Conservation (phyloP, 805 yeast species). For the Candida maltosa region DNA sequence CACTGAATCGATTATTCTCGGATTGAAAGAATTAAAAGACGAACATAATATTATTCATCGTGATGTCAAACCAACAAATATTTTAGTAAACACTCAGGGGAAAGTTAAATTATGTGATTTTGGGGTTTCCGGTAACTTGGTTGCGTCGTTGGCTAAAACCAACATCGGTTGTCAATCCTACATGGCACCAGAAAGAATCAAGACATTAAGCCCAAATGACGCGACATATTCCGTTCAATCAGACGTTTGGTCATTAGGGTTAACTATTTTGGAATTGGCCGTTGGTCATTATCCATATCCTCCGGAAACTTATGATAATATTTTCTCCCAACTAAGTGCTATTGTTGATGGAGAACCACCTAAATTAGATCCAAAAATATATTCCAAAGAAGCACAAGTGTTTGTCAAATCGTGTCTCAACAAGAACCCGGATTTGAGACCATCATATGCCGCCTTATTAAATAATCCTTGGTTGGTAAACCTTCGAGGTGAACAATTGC, state of each 20-base stretch:
- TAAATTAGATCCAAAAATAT: conserved; percentile 58
- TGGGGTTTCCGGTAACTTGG: conserved; percentile 93
- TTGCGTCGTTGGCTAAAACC: conserved; percentile 91
- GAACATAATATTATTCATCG: conserved; percentile 90
- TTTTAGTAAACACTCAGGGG: conserved; percentile 78
- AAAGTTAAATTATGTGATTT: conserved; percentile 90
- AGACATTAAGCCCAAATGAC: conserved; percentile 68
- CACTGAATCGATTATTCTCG: conserved; percentile 74
- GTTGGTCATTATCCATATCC: conserved; percentile 95
- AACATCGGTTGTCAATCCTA: conserved; percentile 97
- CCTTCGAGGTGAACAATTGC: conserved; percentile 38
- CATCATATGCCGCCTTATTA: conserved; percentile 71
- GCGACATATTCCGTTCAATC: conserved; percentile 87
- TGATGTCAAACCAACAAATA: conserved; percentile 96
- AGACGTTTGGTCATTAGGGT: conserved; percentile 93
- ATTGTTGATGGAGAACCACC: conserved; percentile 98
- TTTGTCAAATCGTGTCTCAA: conserved; percentile 77
- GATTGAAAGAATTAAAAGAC: conserved; percentile 82
- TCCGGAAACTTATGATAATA: conserved; percentile 85
- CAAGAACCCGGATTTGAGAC: conserved; percentile 78
- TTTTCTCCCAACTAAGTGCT: conserved; percentile 90
- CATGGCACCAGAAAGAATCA: conserved; percentile 97
- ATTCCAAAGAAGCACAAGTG: conserved; percentile 72
- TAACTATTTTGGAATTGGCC: conserved; percentile 86
- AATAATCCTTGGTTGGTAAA: conserved; percentile 80